These are phyloP conservation scores for Takashimella koratensis DNA, from an alignment of 1,284 basidiomycete species.

Conservation along the genomic window DNA sequence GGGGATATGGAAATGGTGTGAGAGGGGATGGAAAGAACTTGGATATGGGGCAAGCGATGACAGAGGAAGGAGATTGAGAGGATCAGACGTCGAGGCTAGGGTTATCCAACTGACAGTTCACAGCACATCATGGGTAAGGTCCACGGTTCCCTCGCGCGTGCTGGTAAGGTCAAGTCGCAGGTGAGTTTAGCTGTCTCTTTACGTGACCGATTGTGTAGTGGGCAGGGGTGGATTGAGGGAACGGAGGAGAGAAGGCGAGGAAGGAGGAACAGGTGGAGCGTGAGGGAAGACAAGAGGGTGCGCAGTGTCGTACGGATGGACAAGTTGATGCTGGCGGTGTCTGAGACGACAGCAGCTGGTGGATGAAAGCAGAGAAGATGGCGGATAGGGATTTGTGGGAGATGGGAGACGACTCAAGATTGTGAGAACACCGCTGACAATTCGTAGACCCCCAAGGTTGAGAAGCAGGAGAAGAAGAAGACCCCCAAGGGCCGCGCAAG, in stretches of 20 bases:
- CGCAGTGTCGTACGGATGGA: too few relatives aligned
- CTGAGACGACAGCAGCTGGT: too few relatives aligned
- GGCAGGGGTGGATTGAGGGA: not conserved
- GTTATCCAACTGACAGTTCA: too few relatives aligned
- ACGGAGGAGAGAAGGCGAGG: constrained; percentile 1
- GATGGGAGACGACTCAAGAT: too few relatives aligned
- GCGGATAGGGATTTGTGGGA: too few relatives aligned
- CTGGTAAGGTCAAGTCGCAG: constrained; percentile 98
- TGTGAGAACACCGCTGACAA: not conserved
- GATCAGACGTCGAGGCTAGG: too few relatives aligned
- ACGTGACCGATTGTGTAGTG: not conserved
- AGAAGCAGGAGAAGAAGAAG: constrained; percentile 98
- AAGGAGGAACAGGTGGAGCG: not conserved
- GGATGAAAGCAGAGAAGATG: too few relatives aligned
- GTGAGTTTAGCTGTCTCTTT: constrained; percentile 29
- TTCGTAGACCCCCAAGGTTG: constrained; percentile 77
- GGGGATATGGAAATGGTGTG: too few relatives aligned
- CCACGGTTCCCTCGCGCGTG: constrained; percentile 99
- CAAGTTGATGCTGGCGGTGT: too few relatives aligned
- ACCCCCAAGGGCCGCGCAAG: constrained; percentile 86
- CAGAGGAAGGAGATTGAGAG: too few relatives aligned
- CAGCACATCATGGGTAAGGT: constrained; percentile 65
- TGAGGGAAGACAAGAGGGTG: not conserved
- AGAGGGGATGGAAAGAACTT: too few relatives aligned
- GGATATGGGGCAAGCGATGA: too few relatives aligned